Base-by-base conservation (phyloP, 768 basidiomycete genomes). In the Rhodotorula toruloides region DNA sequence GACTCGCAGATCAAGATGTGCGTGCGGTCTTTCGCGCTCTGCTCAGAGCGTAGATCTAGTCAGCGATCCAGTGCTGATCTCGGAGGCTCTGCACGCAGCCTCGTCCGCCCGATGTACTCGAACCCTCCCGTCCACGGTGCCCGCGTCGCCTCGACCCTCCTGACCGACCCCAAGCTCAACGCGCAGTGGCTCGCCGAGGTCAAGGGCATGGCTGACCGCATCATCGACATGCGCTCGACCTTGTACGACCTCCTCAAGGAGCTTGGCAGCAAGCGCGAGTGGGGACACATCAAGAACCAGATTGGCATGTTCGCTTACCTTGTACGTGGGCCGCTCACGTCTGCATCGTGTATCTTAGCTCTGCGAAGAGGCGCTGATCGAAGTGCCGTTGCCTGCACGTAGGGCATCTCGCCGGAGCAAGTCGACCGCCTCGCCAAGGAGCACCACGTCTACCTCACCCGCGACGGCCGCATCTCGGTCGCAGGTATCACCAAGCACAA, bases 61-160 rank as follows among this genome's bases (percentile, higher is more conserved):
- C 39, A 11, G 9, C 32, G 42, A 11, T 22, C 37, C 27, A 22
- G 9, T 54, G n/a, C 29, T 46, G 2, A 13, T 5, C 8, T 29
- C 12, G 39, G 73, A 46, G 60, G 66, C 8, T 21, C 43, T 73
- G 73, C 54, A 69, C 74, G 47, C 73, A 75, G 43, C 70, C 80
- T 97, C 72, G 87, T 98, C 71, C 88, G 96, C 31, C 96, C 96
- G 40, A 86, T 97, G 86, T 98, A 98, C 82, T 98, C 94, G 58
- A 94, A 92, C 76, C 91, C 94, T 31, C 91, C 92, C 4, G 83
- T 88, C 22, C 86, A 92, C 76, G 93, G 94, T 46, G 94, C 93
- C 21, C 86, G 90, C 55, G 87, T 96, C 74, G 91, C 89, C 63
- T 86, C 82, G 74, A 83, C 88, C 46, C 94, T 99, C 72, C 81